Evolutionary conservation across 1,284 basidiomycete genomes (phyloP), one percentile per base, ranked within the genome.

Genomic region (Ganoderma resinaceum): DNA sequence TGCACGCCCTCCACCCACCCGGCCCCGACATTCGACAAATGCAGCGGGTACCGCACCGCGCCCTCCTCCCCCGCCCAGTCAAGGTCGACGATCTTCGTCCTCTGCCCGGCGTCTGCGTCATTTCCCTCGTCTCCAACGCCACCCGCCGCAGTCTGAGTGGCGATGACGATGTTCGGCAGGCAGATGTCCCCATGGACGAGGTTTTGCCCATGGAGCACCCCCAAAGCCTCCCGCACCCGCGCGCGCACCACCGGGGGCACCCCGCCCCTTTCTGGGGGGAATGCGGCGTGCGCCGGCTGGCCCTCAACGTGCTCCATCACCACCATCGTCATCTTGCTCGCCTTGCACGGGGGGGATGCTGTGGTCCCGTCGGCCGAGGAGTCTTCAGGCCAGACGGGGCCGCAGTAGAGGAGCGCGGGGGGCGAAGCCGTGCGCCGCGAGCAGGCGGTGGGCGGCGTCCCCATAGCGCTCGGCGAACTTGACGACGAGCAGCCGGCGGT

Each of bases 241-340:
- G 46, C 46, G 23, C 46, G 46, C 46, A 23, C 46, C n/a, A n/a
- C 20, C 1, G 46, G 23, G 5, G 20, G 46, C 12, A 26, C 46
- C 40, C 40, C 18, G 40, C 40, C 40, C n/a, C n/a, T n/a, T n/a
- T n/a, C n/a, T n/a, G n/a, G n/a, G n/a, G n/a, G n/a, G n/a, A n/a
- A n/a, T n/a, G n/a, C n/a, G n/a, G n/a, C n/a, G n/a, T n/a, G 12
- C 20, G 58, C 58, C 20, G 33, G 35, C n/a, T 9, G 2, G 37
- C 58, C 58, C 58, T 38, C 37, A n/a, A 60, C 37, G 58, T 60
- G n/a, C 58, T 38, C 58, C 58, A 60, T 60, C 20, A 60, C 58
- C 6, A 60, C 58, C 58, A 60, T 40, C 58, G 40, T 38, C 37
- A 38, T 38, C 37, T 38, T 14, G 14, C 37, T 1, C 37, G n/a